phyloP scores from a whole-genome alignment of 2,329 filamentous ascomycete genomes.

The Phyllosticta citrichinensis region DNA sequence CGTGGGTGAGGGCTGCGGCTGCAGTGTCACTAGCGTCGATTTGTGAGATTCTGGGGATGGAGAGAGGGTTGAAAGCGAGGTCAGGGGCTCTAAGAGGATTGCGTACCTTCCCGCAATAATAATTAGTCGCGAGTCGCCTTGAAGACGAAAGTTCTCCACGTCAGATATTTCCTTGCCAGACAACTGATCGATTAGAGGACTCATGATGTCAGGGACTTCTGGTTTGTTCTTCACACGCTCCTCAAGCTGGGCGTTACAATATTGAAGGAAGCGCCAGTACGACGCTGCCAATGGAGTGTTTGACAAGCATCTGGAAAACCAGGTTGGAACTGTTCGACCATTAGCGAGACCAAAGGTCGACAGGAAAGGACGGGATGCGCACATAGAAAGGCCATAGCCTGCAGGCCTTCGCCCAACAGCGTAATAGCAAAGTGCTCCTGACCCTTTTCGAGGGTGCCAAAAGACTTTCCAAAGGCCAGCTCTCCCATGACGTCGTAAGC shows the following conservation, averaged over 20 bases:
- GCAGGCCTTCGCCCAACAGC: slow-evolving; percentile 1
- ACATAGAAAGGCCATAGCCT: slow-evolving; percentile 1
- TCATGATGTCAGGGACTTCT: slow-evolving; percentile 2
- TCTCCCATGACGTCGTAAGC: slow-evolving; percentile 43
- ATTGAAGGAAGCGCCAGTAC: slow-evolving; percentile 22
- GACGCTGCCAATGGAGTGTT: slow-evolving; percentile 22
- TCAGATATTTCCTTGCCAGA: neutral
- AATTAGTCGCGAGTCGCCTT: slow-evolving; percentile 25
- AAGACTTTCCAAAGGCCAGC: slow-evolving; percentile 33
- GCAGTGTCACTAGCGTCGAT: slow-evolving; percentile 27
- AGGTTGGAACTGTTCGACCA: slow-evolving; percentile 14
- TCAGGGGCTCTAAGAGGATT: neutral
- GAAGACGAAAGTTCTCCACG: slow-evolving; percentile 11
- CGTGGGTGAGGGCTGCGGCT: neutral
- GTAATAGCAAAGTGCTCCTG: slow-evolving; percentile 23
- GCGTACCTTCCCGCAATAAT: slow-evolving; percentile 20
- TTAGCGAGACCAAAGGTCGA: neutral
- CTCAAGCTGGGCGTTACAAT: slow-evolving; percentile 21
- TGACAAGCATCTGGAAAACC: slow-evolving; percentile 24
- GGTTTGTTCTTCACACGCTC: slow-evolving; percentile 10
- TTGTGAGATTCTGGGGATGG: neutral
- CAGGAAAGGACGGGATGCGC: neutral
- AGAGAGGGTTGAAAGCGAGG: no score
- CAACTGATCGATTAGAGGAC: slow-evolving; percentile 1
- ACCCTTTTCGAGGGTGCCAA: slow-evolving; percentile 26